These are phyloP conservation scores for Stemphylium vesicarium DNA, from an alignment of 2,329 filamentous ascomycete species.

Conservation along the genomic window DNA sequence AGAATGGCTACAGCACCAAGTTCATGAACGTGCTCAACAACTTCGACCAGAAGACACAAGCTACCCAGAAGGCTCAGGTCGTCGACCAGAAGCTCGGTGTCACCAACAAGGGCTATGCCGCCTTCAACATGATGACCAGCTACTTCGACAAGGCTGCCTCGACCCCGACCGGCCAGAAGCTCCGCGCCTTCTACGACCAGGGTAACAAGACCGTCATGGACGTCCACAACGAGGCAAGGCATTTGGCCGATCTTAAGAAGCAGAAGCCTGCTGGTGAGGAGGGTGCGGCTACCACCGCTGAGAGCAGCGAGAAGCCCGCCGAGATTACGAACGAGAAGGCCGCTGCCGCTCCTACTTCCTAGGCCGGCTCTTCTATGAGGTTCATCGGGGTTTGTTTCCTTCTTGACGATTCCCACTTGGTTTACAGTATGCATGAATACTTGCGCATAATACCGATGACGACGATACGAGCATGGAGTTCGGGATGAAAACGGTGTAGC, in stretches of 20 bases:
- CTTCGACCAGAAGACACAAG: conserved; percentile 86
- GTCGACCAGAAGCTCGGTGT: conserved; percentile 87
- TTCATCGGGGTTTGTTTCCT: neutral
- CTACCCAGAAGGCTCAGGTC: conserved; percentile 82
- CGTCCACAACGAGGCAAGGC: conserved; percentile 88
- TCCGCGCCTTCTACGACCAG: conserved; percentile 86
- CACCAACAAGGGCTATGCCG: conserved; percentile 71
- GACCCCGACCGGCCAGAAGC: conserved; percentile 85
- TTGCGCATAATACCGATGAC: conserved; percentile 10
- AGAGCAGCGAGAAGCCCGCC: conserved; percentile 53
- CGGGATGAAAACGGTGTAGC: conserved; percentile 1
- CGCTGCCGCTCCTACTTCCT: conserved; percentile 19
- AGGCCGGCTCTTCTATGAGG: neutral
- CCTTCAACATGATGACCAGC: conserved; percentile 72
- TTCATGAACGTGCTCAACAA: conserved; percentile 78
- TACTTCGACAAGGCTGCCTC: conserved; percentile 95
- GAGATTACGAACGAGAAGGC: conserved; percentile 23
- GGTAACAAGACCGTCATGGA: conserved; percentile 89
- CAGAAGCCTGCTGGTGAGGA: conserved; percentile 44
- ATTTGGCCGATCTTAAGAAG: conserved; percentile 86
- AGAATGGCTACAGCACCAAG: conserved; percentile 81
- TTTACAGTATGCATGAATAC: conserved; percentile 18
- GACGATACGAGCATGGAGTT: conserved; percentile 14
- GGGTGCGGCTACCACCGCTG: conserved; percentile 47
- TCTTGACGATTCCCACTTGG: conserved; percentile 20